These are phyloP conservation scores for Russula vinacea DNA, from an alignment of 768 basidiomycete species.

Conservation along the genomic window DNA sequence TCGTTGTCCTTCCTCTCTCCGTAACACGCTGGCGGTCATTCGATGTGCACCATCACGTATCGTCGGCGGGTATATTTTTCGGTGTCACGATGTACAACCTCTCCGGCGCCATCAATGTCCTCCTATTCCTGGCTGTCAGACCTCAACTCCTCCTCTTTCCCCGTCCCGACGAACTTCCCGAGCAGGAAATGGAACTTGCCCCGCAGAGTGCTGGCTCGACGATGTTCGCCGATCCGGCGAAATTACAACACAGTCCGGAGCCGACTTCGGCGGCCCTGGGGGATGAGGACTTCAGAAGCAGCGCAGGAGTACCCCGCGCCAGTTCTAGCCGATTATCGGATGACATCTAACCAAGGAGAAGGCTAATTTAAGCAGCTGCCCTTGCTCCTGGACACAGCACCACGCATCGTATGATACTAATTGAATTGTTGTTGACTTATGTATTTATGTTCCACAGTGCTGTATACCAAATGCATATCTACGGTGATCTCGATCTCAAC, in stretches of 20 bases:
- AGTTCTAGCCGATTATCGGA: not conserved
- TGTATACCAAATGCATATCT: too few species aligned
- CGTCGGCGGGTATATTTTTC: conserved; percentile 38
- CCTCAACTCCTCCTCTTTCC: conserved; percentile 39
- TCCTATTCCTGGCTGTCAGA: conserved; percentile 40
- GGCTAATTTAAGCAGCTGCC: too few species aligned
- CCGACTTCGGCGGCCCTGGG: not conserved
- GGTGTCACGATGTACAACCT: conserved; percentile 39
- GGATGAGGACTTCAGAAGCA: not conserved
- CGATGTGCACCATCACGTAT: conserved; percentile 15
- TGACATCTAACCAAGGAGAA: not conserved
- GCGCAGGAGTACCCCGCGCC: not conserved
- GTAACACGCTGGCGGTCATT: not conserved
- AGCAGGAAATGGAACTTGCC: not conserved
- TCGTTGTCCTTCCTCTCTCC: conserved; percentile 3
- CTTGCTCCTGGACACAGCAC: too few species aligned
- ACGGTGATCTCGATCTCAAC: too few species aligned
- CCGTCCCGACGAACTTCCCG: not conserved
- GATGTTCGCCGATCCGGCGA: not conserved
- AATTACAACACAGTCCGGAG: not conserved
- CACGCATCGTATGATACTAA: too few species aligned
- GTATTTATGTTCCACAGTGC: too few species aligned
- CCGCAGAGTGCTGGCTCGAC: not conserved
- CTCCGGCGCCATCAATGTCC: conserved; percentile 43
- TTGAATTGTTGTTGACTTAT: too few species aligned